Evolutionary conservation across 345 rosid genomes (phyloP).

Genomic region (Gossypium stocksii): DNA sequence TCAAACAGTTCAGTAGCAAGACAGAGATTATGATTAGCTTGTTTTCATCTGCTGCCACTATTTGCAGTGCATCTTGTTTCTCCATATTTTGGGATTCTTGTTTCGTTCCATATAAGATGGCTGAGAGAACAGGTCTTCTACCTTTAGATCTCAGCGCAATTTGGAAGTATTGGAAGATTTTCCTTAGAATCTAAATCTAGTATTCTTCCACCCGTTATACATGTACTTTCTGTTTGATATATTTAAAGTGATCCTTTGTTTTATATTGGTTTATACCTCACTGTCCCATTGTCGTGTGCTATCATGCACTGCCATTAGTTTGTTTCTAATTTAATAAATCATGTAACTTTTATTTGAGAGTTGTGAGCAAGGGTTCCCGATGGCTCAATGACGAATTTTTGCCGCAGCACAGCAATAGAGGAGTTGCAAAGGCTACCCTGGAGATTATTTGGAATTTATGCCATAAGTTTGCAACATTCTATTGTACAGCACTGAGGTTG

Average conservation of each 20-base stretch:
- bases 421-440: background rate
- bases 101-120: background rate
- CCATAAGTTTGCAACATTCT: background rate
- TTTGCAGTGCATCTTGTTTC: background rate
- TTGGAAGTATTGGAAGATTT: no score
- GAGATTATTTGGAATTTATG: background rate
- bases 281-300: background rate
- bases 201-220: no score
- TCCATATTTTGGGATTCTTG: background rate
- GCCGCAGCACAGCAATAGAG: background rate
- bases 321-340: slow-evolving; percentile 6
- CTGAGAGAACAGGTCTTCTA: background rate
- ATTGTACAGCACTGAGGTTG: background rate
- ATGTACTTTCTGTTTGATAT: background rate
- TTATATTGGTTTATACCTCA: background rate
- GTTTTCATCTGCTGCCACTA: background rate
- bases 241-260: background rate
- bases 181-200: no score
- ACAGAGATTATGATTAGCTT: background rate
- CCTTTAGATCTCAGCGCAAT: background rate
- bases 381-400: background rate
- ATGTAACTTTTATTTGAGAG: background rate
- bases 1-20: background rate
- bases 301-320: background rate
- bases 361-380: background rate